These are phyloP conservation scores for Russula abietina DNA, from an alignment of 768 basidiomycete genomes.

Conservation along the genomic window DNA sequence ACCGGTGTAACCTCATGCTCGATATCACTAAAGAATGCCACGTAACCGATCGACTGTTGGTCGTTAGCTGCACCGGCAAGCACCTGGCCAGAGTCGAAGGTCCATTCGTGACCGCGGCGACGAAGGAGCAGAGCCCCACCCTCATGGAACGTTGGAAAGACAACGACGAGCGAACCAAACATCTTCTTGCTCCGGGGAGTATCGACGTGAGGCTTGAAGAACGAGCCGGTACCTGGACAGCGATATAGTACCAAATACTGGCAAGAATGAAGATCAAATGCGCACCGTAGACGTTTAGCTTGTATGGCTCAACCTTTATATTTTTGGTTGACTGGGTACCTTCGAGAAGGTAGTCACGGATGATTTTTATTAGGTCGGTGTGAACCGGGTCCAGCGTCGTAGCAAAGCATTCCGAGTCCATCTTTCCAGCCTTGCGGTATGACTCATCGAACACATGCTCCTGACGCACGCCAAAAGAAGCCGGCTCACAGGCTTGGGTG, in stretches of 20 bases:
- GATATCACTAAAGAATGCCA: slow-evolving; percentile 34
- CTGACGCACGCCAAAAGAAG: no score
- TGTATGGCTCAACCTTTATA: no score
- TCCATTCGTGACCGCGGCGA: slow-evolving; percentile 19
- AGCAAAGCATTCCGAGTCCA: neutral
- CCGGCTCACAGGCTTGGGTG: neutral
- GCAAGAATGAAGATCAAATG: no score
- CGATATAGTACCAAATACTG: neutral
- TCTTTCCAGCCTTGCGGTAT: neutral
- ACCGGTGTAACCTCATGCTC: neutral
- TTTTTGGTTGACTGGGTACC: no score
- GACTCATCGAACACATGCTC: neutral
- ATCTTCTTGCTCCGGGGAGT: neutral
- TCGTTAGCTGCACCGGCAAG: no score
- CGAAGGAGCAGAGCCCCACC: slow-evolving; percentile 42
- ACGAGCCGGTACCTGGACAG: neutral
- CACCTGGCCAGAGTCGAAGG: neutral
- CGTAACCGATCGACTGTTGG: slow-evolving; percentile 26
- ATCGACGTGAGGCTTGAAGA: slow-evolving; percentile 1
- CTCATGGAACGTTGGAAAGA: slow-evolving; percentile 33
- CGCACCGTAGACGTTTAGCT: neutral
- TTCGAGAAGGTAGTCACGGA: neutral
- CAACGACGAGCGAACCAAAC: neutral
- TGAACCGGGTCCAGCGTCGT: neutral
- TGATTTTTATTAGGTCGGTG: neutral